phyloP scores from a whole-genome alignment of 2,329 filamentous ascomycete species.

The Beauveria australis region DNA sequence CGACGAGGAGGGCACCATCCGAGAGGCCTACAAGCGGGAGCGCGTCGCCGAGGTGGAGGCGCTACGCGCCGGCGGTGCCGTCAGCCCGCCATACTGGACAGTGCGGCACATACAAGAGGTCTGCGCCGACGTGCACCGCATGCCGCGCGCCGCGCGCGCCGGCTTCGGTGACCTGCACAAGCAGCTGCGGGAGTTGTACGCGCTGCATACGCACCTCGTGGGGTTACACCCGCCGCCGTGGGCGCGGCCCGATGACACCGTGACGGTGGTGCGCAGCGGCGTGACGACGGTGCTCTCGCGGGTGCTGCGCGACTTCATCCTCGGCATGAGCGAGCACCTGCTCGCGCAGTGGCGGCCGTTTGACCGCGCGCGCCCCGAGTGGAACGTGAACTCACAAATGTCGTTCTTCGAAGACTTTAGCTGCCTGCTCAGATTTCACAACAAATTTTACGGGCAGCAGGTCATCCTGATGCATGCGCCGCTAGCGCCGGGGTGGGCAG shows the following conservation, averaged over 20 bases:
- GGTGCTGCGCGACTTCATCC: neutral
- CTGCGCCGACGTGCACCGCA: neutral
- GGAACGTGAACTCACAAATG: neutral
- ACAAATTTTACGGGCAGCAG: neutral
- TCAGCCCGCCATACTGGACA: neutral
- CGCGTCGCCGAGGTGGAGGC: neutral
- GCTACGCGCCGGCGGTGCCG: neutral
- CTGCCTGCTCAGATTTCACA: neutral
- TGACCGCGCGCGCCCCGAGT: neutral
- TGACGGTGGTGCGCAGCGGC: neutral
- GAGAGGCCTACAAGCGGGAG: neutral
- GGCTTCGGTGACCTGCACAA: slow-evolving; percentile 7
- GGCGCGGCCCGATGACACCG: neutral
- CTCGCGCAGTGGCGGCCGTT: neutral
- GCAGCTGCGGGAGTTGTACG: slow-evolving; percentile 5
- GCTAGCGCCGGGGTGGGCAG: neutral
- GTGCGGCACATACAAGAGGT: neutral
- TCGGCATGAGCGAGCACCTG: neutral
- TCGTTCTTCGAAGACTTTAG: slow-evolving; percentile 7
- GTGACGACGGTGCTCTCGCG: neutral
- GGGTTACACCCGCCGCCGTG: neutral
- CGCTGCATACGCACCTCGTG: neutral
- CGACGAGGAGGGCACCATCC: neutral
- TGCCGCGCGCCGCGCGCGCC: neutral
- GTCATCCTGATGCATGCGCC: slow-evolving; percentile 4